These are phyloP conservation scores for Avena sativa DNA, from an alignment of 176 grass and related monocot genomes.

Conservation along the genomic window DNA sequence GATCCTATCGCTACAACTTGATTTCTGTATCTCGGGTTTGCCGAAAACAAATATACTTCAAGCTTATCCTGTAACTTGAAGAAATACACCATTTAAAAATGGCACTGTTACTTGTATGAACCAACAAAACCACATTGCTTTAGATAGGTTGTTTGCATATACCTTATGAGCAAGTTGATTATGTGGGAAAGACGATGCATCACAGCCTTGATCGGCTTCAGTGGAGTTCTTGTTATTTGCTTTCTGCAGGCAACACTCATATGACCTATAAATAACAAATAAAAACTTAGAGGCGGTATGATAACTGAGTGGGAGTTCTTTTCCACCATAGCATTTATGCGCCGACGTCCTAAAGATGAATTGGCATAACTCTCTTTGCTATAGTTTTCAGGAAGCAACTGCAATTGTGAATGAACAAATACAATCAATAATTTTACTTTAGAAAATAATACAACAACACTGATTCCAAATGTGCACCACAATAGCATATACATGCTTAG, in stretches of 20 bases:
- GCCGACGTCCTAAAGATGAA: neutral
- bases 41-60: neutral
- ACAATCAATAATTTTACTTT: neutral
- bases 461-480: neutral
- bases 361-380: neutral
- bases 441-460: no score
- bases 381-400: neutral
- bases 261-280: neutral
- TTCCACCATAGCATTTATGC: neutral
- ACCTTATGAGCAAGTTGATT: neutral
- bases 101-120: neutral
- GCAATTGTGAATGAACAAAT: neutral
- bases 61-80: neutral
- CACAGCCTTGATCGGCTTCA: neutral
- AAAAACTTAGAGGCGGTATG: neutral
- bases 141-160: neutral
- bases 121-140: neutral
- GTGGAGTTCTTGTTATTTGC: neutral
- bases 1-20: neutral
- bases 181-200: neutral
- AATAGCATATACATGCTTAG: no score
- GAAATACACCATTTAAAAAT: neutral
- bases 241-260: neutral
- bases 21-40: neutral
- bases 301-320: neutral